phyloP scores from a whole-genome alignment of 768 basidiomycete genomes.

The Daedalea quercina region DNA sequence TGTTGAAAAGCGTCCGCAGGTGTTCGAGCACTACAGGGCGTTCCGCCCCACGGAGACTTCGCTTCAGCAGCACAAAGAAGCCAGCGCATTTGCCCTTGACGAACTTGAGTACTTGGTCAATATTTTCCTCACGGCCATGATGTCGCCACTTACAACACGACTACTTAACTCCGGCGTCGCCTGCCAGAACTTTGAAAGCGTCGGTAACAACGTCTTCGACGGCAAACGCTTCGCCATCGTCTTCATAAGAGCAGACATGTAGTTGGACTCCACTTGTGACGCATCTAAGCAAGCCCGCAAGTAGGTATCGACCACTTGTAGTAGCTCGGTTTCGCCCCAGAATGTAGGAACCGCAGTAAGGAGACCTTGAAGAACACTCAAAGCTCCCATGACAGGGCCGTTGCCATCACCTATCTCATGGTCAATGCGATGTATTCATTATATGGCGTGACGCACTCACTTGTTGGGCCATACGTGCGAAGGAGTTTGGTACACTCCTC shows the following conservation, averaged over 20 bases:
- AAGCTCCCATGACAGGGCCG: slow-evolving; percentile 19
- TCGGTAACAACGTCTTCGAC: slow-evolving; percentile 58
- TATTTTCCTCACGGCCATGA: neutral
- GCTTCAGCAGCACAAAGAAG: slow-evolving; percentile 67
- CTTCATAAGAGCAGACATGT: slow-evolving; percentile 46
- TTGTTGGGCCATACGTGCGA: slow-evolving; percentile 24
- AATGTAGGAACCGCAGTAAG: slow-evolving; percentile 77
- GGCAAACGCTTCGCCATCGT: slow-evolving; percentile 65
- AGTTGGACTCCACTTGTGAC: slow-evolving; percentile 18
- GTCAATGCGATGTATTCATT: neutral
- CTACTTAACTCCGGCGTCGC: slow-evolving; percentile 22
- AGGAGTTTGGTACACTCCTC: slow-evolving; percentile 46
- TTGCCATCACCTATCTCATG: neutral
- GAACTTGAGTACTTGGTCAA: neutral
- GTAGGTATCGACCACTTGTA: slow-evolving; percentile 48
- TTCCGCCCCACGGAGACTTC: slow-evolving; percentile 56
- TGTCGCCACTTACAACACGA: slow-evolving; percentile 29
- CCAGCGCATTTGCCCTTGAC: slow-evolving; percentile 18
- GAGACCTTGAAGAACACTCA: slow-evolving; percentile 56
- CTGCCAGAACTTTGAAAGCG: slow-evolving; percentile 54
- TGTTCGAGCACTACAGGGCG: slow-evolving; percentile 60
- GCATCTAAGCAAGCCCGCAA: slow-evolving; percentile 32
- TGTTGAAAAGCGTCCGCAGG: slow-evolving; percentile 61
- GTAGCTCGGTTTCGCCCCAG: slow-evolving; percentile 59
- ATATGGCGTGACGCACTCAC: neutral